Evolutionary conservation across 106 monocot species (phyloP).

Genomic region (Hemerocallis citrina): DNA sequence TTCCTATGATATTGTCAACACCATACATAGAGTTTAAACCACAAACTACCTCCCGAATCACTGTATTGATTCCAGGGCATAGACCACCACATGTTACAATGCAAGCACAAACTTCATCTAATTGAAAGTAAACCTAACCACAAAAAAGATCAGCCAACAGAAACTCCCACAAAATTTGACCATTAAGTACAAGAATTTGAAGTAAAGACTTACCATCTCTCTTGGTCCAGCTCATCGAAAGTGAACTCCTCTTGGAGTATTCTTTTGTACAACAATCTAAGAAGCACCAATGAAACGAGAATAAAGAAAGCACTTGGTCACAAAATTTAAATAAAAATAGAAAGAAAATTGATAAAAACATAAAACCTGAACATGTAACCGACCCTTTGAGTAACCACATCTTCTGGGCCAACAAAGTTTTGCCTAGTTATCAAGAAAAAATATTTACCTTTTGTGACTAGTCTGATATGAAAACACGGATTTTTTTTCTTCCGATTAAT

Average conservation of each 20-base stretch:
- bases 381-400: slow-evolving; percentile 10
- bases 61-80: slow-evolving; percentile 57
- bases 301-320: slow-evolving; percentile 2
- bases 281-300: background rate
- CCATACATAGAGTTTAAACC: slow-evolving; percentile 52
- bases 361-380: slow-evolving; percentile 10
- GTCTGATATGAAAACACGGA: too few species aligned
- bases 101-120: slow-evolving; percentile 45
- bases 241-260: slow-evolving; percentile 40
- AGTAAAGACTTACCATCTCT: slow-evolving; percentile 31
- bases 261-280: slow-evolving; percentile 54
- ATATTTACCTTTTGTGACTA: too few species aligned
- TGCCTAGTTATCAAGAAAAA: too few species aligned
- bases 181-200: background rate
- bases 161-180: background rate
- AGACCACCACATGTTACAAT: slow-evolving; percentile 58
- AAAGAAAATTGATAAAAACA: background rate
- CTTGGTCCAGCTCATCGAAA: slow-evolving; percentile 75
- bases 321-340: background rate
- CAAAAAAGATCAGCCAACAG: too few species aligned
- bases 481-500: too few species aligned
- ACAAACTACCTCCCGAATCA: slow-evolving; percentile 50
- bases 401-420: slow-evolving; percentile 9
- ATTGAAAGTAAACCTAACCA: slow-evolving; percentile 35
- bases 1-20: slow-evolving; percentile 37